These are phyloP conservation scores for Allium sativum DNA, from an alignment of 106 monocot species.

Conservation along the genomic window DNA sequence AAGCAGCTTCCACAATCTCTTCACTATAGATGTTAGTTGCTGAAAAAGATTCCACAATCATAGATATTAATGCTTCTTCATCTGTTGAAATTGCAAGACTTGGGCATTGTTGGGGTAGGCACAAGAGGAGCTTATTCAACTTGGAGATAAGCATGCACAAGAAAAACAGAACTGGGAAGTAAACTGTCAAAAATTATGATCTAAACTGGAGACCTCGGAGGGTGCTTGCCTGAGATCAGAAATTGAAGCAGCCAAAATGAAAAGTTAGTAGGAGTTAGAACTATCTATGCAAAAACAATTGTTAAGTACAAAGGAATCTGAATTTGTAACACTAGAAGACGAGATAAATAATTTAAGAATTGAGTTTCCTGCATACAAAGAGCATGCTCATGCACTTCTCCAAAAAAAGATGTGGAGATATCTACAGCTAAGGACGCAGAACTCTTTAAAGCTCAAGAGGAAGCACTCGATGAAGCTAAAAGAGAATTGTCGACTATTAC, in stretches of 20 bases:
- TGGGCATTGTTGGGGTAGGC: constrained; percentile 75
- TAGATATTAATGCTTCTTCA: constrained; percentile 77
- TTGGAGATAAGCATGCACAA: constrained; percentile 71
- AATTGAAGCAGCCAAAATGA: constrained; percentile 81
- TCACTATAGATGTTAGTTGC: constrained; percentile 71
- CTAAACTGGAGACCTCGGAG: constrained; percentile 85
- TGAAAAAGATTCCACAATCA: constrained; percentile 85
- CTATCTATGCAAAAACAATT: constrained; percentile 58
- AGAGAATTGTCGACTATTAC: constrained; percentile 52
- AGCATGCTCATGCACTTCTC: constrained; percentile 82
- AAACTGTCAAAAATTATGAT: constrained; percentile 33
- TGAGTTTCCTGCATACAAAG: constrained; percentile 85
- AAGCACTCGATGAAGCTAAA: constrained; percentile 74
- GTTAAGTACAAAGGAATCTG: constrained; percentile 56
- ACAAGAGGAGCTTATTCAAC: constrained; percentile 60
- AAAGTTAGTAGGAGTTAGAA: constrained; percentile 74
- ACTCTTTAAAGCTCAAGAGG: constrained; percentile 51
- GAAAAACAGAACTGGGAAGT: constrained; percentile 68
- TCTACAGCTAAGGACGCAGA: constrained; percentile 59
- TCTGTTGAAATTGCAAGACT: constrained; percentile 77
- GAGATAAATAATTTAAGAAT: constrained; percentile 63
- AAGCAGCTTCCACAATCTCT: constrained; percentile 69
- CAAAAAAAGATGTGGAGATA: constrained; percentile 88
- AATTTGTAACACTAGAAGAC: constrained; percentile 42
- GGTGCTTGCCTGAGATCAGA: constrained; percentile 47